A percentile compares a stretch with the other conserved stretches of the same genome.
phyloP scores from a whole-genome alignment of 2,329 filamentous ascomycete species.

The Myriosclerotinia scirpicola region DNA sequence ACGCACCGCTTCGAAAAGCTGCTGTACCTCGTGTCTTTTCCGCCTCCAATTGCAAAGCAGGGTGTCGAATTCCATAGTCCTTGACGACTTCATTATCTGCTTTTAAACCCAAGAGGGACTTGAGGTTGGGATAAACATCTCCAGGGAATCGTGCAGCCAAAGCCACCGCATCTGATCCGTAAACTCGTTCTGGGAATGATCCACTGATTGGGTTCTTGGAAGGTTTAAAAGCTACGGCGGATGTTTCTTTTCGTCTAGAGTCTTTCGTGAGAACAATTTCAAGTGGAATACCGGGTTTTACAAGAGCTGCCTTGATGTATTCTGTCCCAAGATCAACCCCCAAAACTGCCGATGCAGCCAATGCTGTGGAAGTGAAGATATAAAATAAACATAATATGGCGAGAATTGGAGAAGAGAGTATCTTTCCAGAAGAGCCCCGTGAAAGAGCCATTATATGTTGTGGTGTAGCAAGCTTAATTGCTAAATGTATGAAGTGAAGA shows the following conservation, averaged over 20 bases:
- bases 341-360: constrained; percentile 66
- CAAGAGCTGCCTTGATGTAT: constrained; percentile 93
- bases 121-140: constrained; percentile 94
- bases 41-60: constrained; percentile 68
- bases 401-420: constrained; percentile 35
- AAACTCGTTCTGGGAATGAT: constrained; percentile 81
- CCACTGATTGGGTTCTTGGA: constrained; percentile 63
- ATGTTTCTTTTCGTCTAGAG: constrained; percentile 91
- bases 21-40: constrained; percentile 65
- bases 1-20: constrained; percentile 77
- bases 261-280: constrained; percentile 98
- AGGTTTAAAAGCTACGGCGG: constrained; percentile 92
- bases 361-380: constrained; percentile 40
- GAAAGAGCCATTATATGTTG: constrained; percentile 36
- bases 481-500: constrained; percentile 34
- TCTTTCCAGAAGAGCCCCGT: constrained; percentile 26
- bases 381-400: constrained; percentile 39
- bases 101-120: constrained; percentile 78
- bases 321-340: constrained; percentile 94
- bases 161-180: constrained; percentile 88
- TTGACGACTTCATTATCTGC: constrained; percentile 60
- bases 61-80: constrained; percentile 74
- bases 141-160: constrained; percentile 83
- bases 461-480: constrained; percentile 28
- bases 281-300: constrained; percentile 94